Conservation (phyloP, 2,329 filamentous ascomycete genomes). For the Colletotrichum nymphaeae region DNA sequence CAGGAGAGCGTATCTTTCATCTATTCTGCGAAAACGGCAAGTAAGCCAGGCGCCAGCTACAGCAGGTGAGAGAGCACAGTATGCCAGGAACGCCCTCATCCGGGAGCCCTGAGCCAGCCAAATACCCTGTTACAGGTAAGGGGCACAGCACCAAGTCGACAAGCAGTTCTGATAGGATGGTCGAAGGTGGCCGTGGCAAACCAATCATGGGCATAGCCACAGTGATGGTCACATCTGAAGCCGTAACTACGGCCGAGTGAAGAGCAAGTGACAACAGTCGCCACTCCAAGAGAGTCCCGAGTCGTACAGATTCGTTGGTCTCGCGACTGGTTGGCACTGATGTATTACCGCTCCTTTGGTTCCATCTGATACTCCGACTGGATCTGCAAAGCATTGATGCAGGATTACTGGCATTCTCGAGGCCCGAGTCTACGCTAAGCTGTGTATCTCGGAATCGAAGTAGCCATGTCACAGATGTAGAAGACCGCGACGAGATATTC, state of each 20-base stretch:
- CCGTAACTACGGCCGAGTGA: background rate
- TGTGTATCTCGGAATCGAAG: background rate
- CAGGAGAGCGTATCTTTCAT: background rate
- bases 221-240: background rate
- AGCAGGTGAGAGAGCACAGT: background rate
- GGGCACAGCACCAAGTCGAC: background rate
- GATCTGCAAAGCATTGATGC: background rate
- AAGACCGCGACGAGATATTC: background rate
- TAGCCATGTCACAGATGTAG: background rate
- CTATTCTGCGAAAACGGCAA: background rate
- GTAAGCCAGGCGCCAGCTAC: background rate
- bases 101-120: background rate
- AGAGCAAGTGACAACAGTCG: background rate
- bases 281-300: background rate
- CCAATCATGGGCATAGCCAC: background rate
- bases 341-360: background rate
- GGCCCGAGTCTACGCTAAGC: background rate
- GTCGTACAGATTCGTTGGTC: background rate
- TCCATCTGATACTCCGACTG: conserved; percentile 12
- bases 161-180: background rate
- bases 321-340: background rate
- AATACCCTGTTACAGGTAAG: background rate
- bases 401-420: background rate
- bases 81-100: background rate
- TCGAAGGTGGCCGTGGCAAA: background rate